Conservation (phyloP, 148 eudicot genomes). For the Fagopyrum tataricum region DNA sequence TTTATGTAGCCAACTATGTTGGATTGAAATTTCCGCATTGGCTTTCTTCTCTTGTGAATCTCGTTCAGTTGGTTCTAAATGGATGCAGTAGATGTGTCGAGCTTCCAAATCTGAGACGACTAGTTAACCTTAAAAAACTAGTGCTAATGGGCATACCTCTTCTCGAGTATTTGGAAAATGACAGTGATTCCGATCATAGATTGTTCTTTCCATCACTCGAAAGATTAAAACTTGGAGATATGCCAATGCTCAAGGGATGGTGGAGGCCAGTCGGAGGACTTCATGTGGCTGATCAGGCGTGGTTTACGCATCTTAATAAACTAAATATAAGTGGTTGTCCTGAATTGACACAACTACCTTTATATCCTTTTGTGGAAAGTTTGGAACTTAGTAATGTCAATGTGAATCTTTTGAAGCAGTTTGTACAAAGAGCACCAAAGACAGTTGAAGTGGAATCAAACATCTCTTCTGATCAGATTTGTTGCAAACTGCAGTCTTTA, state of each 20-base stretch:
- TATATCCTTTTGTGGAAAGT: background rate
- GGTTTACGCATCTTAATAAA: background rate
- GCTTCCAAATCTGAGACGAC: background rate
- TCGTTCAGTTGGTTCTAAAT: background rate
- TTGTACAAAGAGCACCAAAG: background rate
- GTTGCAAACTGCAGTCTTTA: too few species aligned
- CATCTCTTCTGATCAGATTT: background rate
- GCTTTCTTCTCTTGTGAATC: background rate
- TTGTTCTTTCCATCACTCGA: slow-evolving; percentile 28
- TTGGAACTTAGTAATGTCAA: background rate
- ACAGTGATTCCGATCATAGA: background rate
- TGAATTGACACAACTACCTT: background rate
- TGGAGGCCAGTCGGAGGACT: slow-evolving; percentile 10
- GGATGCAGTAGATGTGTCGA: background rate
- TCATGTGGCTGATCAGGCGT: background rate
- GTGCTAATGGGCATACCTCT: background rate
- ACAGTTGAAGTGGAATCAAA: background rate
- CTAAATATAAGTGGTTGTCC: background rate
- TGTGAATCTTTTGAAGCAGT: background rate
- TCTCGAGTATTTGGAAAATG: slow-evolving; percentile 1
- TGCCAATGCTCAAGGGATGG: slow-evolving; percentile 25
- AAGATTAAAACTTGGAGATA: background rate
- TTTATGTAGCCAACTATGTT: background rate
- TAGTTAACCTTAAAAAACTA: background rate
- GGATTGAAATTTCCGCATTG: background rate